phyloP scores from a whole-genome alignment of 306 rosid species.

The Alnus glutinosa region DNA sequence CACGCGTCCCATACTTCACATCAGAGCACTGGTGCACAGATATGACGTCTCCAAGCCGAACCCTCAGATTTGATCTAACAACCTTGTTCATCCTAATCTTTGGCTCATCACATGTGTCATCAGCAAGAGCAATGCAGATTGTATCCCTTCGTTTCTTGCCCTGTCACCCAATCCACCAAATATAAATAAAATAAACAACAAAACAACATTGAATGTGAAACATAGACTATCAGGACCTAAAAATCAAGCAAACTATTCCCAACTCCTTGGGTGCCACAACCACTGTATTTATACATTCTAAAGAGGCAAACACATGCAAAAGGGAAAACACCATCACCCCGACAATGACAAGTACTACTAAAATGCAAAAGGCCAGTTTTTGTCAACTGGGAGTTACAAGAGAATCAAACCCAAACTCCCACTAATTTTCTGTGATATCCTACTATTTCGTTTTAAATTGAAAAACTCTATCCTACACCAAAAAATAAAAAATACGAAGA shows the following conservation, averaged over 20 bases:
- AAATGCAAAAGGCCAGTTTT: too few relatives aligned
- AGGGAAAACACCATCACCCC: too few relatives aligned
- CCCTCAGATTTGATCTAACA: constrained; percentile 57
- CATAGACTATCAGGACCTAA: neutral
- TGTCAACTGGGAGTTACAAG: neutral
- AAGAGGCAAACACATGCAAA: neutral
- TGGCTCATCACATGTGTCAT: constrained; percentile 50
- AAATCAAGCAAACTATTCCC: neutral
- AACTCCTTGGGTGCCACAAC: neutral
- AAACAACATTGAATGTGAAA: neutral
- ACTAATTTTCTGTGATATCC: neutral
- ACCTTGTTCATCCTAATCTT: constrained; percentile 57
- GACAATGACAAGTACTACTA: too few relatives aligned
- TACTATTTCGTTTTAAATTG: neutral
- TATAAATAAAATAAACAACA: neutral
- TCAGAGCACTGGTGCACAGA: constrained; percentile 58
- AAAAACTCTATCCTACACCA: neutral
- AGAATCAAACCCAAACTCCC: neutral
- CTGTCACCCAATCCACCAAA: constrained; percentile 30
- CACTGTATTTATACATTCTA: neutral
- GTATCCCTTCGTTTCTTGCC: constrained; percentile 61
- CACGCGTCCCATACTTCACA: constrained; percentile 55
- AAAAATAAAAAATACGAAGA: neutral
- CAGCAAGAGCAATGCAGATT: constrained; percentile 54
- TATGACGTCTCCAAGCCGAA: constrained; percentile 60